Percentiles rank a stretch among this genome's conserved stretches.
Evolutionary conservation across 768 basidiomycete genomes (phyloP).

Genomic region (Phlebiopsis flavidoalba): DNA sequence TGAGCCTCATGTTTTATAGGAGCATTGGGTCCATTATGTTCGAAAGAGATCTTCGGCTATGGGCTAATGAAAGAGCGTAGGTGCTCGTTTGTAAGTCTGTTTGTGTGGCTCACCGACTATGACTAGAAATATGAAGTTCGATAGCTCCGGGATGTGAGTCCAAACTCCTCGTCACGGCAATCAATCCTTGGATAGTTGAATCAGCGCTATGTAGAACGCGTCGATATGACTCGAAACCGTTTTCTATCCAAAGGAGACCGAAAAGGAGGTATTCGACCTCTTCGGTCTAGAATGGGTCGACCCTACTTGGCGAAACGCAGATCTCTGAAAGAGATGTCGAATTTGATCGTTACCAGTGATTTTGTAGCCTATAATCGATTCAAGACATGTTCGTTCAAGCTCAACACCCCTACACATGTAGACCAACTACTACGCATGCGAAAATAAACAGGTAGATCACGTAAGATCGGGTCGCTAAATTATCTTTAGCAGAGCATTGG

Average conservation of each 20-base stretch:
- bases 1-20: conserved; percentile 33
- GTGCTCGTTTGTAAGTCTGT: conserved; percentile 7
- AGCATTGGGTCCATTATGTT: conserved; percentile 91
- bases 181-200: not conserved
- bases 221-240: conserved; percentile 54
- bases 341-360: too few species aligned
- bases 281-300: conserved; percentile 68
- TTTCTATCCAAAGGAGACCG: conserved; percentile 56
- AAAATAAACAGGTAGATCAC: too few species aligned
- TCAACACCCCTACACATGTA: too few species aligned
- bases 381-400: too few species aligned
- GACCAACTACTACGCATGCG: too few species aligned
- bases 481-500: too few species aligned
- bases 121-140: conserved; percentile 72
- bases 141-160: conserved; percentile 73
- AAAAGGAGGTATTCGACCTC: conserved; percentile 68
- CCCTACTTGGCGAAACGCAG: conserved; percentile 69
- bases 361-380: too few species aligned
- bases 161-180: not conserved
- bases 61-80: conserved; percentile 60
- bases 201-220: conserved; percentile 41
- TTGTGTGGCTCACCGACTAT: not conserved
- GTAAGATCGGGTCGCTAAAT: too few species aligned
- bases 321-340: conserved; percentile 32
- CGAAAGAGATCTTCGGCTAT: conserved; percentile 74